Base-by-base conservation (phyloP, 2,329 filamentous ascomycete species). In the Cytospora schulzeri region DNA sequence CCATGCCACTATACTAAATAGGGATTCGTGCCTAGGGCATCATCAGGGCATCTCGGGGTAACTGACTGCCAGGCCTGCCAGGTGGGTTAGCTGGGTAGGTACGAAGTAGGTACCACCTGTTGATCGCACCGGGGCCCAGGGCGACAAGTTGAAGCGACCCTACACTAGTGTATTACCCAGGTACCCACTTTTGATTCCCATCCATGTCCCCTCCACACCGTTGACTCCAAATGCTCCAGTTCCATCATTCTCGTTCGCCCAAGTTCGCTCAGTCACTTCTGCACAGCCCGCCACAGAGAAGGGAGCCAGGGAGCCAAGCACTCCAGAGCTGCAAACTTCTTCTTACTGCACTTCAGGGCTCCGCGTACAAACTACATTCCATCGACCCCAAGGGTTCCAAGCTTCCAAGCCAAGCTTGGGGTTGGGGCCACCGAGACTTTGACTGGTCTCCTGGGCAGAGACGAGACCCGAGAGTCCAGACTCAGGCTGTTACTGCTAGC, bases 161-260 rank as follows among this genome's bases (percentile, higher is more conserved):
- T n/a, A n/a, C n/a, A n/a, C n/a, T 17, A 51, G 45, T 61, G 59
- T 35, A 52, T 24, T 22, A 53, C 59, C 59, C 22, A 50, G 8
- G 4, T 33, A 24, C 60, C 60, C 60, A 62, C 60, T 62, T 62
- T 62, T 62, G 60, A 62, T 62, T 56, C 56, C 52, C 60, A 51
- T 55, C 52, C n/a, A n/a, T n/a, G n/a, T n/a, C n/a, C 28, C 29
- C 29, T 50, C 52, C 45, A 48, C 45, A 48, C 45, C 45, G 45
- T 48, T 22, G 45, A 48, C 45, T 48, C 45, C 45, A 48, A 24
- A 3, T 45, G 19, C 38, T n/a, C n/a, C 19, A 48, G 41, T 35
- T 12, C 38, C 15, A 2, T n/a, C 38, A 41, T 41, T 41, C 38
- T 41, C 38, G 38, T 41, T 9, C 17, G 38, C 38, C 38, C 19